Percentiles rank a stretch among this genome's conserved stretches.
Conservation (phyloP, 371 early-diverging fungal genomes). For the Dinochytrium kinnereticum region DNA sequence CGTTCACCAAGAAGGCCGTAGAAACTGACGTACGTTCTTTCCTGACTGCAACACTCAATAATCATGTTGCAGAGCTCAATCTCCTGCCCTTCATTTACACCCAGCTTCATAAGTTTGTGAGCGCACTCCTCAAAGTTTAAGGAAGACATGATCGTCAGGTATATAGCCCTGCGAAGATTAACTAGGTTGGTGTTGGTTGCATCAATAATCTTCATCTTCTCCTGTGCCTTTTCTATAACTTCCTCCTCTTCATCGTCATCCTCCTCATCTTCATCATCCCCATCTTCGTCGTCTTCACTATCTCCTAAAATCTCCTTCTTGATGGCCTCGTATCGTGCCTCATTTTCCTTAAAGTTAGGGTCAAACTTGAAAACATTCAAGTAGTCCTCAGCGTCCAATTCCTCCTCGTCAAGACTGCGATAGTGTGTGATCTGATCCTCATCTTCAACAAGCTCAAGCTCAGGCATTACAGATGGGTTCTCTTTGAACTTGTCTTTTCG, state of each 20-base stretch:
- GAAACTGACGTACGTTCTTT: conserved; percentile 91
- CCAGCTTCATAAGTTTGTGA: conserved; percentile 90
- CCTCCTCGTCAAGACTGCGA: conserved; percentile 87
- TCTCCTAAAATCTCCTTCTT: conserved; percentile 92
- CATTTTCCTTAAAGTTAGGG: conserved; percentile 80
- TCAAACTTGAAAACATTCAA: conserved; percentile 88
- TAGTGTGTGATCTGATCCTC: conserved; percentile 95
- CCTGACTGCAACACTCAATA: conserved; percentile 96
- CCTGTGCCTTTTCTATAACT: conserved; percentile 37
- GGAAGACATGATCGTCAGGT: conserved; percentile 95
- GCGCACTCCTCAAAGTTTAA: conserved; percentile 94
- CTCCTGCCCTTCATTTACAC: conserved; percentile 85
- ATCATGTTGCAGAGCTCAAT: conserved; percentile 94
- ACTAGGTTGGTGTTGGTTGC: conserved; percentile 88
- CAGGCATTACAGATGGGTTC: conserved; percentile 55
- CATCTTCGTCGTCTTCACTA: conserved; percentile 65
- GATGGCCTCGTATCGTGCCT: conserved; percentile 79
- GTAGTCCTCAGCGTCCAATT: conserved; percentile 77
- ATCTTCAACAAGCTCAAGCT: conserved; percentile 94
- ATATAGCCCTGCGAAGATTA: conserved; percentile 89
- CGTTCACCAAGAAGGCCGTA: conserved; percentile 95
- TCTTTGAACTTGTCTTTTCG: conserved; percentile 92
- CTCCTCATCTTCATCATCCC: conserved; percentile 53
- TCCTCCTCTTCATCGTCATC: conserved; percentile 48
- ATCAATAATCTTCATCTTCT: conserved; percentile 82